Base-by-base conservation (phyloP, 2,329 filamentous ascomycete genomes). In the Fusarium sp. region DNA sequence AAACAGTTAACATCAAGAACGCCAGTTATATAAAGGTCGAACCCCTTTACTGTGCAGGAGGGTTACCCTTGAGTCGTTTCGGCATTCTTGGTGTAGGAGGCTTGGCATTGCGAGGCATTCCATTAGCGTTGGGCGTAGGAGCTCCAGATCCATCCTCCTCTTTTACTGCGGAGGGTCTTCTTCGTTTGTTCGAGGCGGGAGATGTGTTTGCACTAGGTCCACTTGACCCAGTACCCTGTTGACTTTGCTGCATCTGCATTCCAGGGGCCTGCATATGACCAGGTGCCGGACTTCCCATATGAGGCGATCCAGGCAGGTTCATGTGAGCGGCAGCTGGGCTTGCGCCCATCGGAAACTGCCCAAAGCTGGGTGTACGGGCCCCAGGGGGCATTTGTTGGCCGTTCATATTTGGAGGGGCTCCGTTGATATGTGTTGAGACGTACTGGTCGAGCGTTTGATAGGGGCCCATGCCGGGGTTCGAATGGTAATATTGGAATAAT, bases 141-240 rank as follows among this genome's bases (percentile, higher is more conserved):
- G 83, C 85, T 24, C 80, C 82, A 34, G 82, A 79, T 9, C 80
- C 81, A 25, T 89, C 87, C 67, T 89, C 87, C 7, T 79, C 77
- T 79, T 89, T 89, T 22, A 89, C 85, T 6, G 83, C 84, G 0
- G 87, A 89, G 1, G 86, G 85, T 30, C 87, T 82, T 72, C 87
- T 80, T 57, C 87, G 82, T 79, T 90, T 90, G 70, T 88, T 88
- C 34, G 85, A 87, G 25, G 86, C 84, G 41, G 88, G 88, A 32
- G 87, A 90, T 7, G 90, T 91, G 79, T 91, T 91, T 60, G 89
- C 88, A 75, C 88, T 91, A 9, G 88, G 88, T 3, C 88, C 89
- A 76, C 87, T 89, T 12, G 89, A 91, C 77, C 82, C 88, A 32
- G 89, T 90, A 41, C 89, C 90, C 76, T 91, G 90, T 77, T 91